Base-by-base conservation (phyloP, 2,329 filamentous ascomycete genomes). In the Endothia cerciana region DNA sequence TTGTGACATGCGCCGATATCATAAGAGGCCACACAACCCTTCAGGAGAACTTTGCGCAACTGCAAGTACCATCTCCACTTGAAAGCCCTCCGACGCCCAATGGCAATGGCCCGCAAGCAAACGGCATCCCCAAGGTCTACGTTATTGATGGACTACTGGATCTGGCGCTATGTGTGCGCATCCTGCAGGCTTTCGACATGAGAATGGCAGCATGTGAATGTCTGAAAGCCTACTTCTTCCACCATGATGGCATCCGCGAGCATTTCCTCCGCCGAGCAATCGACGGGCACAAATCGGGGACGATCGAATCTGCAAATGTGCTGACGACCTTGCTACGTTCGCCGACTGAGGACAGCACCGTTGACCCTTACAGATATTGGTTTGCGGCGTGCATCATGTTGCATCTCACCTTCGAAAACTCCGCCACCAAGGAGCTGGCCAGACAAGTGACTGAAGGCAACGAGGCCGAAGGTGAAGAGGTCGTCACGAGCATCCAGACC, bases 71-170 rank as follows among this genome's bases (percentile, higher is more conserved):
- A 15, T 85, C 87, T 36, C 84, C 89, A 11, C 74, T 87, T 57
- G 80, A 83, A 41, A 71, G 75, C 56, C n/a, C 60, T 30, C 60
- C 60, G 36, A 71, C 74, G 11, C 71, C 71, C 59, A 78, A 80
- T 66, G 81, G 79, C 40, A 78, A 81, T 56, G 72, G 75, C 28
- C 72, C 75, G 51, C 79, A 75, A 68, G 72, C 77, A 4, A 87
- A 87, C 67, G 83, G 82, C n/a, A 77, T 83, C 11, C 79, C 83
- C 17, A 86, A 86, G 64, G 88, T 94, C 41, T 97, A 97, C 77
- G 93, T 99, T 38, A 97, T 99, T 72, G 94, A 98, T 76, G 95
- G 92, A 1, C 82, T 99, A 22, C 82, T 99, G 58, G 93, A 97
- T 71, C 81, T 97, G 53, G 89, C 91, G 0, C 81, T 99, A 10